Conservation (phyloP, 2,329 filamentous ascomycete species). For the Talaromyces sp. region DNA sequence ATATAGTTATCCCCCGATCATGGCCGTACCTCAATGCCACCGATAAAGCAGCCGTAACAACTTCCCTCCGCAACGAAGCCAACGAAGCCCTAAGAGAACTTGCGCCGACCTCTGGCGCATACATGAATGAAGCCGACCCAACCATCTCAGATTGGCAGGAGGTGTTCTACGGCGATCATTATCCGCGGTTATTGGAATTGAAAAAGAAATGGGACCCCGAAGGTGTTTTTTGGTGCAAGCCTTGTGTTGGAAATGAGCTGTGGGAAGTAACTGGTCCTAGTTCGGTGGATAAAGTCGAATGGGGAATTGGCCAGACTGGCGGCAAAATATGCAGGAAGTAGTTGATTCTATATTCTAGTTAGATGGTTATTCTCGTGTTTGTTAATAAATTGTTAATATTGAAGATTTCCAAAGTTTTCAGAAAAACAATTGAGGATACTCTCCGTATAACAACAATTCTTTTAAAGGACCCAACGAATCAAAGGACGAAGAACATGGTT, state of each 20-base stretch:
- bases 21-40: background rate
- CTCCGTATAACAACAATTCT: too few relatives aligned
- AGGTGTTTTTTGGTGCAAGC: conserved; percentile 28
- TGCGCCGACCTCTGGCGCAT: conserved; percentile 36
- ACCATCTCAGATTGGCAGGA: conserved; percentile 37
- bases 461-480: background rate
- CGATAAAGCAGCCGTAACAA: background rate
- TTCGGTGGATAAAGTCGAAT: background rate
- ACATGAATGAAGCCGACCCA: conserved; percentile 41
- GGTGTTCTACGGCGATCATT: conserved; percentile 42
- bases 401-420: too few relatives aligned
- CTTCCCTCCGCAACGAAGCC: conserved; percentile 21
- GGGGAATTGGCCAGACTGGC: background rate
- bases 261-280: background rate
- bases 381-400: too few relatives aligned
- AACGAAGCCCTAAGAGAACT: conserved; percentile 21
- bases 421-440: too few relatives aligned
- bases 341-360: background rate
- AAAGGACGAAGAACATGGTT: background rate
- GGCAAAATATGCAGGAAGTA: background rate
- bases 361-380: background rate
- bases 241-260: background rate
- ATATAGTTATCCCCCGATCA: background rate
- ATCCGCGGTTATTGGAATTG: conserved; percentile 29
- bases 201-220: conserved; percentile 42